Evolutionary conservation across 768 basidiomycete species (phyloP).

Genomic region (Ramaria sp.): DNA sequence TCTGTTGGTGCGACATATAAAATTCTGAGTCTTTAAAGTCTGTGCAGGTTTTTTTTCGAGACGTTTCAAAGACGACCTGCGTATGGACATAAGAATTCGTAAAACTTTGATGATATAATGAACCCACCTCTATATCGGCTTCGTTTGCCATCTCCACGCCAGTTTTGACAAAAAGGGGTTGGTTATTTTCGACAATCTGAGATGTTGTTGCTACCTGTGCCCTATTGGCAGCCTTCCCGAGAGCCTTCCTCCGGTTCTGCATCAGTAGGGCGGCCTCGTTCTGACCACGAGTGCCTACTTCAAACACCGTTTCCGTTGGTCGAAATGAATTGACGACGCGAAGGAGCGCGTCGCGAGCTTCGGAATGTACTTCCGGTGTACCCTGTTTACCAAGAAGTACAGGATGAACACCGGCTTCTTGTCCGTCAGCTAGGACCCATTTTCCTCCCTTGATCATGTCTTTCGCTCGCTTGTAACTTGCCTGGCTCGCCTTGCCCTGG

Average conservation of each 20-base stretch:
- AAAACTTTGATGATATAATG: not conserved
- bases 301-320: slow-evolving; percentile 85
- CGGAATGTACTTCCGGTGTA: slow-evolving; percentile 29
- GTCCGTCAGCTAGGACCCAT: slow-evolving; percentile 50
- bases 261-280: slow-evolving; percentile 63
- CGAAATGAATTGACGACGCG: slow-evolving; percentile 70
- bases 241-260: slow-evolving; percentile 75
- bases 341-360: slow-evolving; percentile 54
- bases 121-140: slow-evolving; percentile 54
- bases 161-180: slow-evolving; percentile 12
- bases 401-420: slow-evolving; percentile 59
- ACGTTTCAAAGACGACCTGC: slow-evolving; percentile 58
- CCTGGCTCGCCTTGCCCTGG: slow-evolving; percentile 78
- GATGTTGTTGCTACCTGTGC: slow-evolving; percentile 16
- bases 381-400: slow-evolving; percentile 33
- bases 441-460: slow-evolving; percentile 65
- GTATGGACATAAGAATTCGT: not conserved
- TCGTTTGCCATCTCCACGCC: slow-evolving; percentile 67
- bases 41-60: slow-evolving; percentile 33
- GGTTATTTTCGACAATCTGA: slow-evolving; percentile 25
- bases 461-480: slow-evolving; percentile 83
- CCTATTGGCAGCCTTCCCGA: slow-evolving; percentile 52
- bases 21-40: slow-evolving; percentile 72
- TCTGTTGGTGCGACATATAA: slow-evolving; percentile 89
- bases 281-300: slow-evolving; percentile 68